Evolutionary conservation across 169 alveolate genomes (phyloP), one percentile per base, ranked within the genome.

Genomic region (Plasmodium reichenowi): DNA sequence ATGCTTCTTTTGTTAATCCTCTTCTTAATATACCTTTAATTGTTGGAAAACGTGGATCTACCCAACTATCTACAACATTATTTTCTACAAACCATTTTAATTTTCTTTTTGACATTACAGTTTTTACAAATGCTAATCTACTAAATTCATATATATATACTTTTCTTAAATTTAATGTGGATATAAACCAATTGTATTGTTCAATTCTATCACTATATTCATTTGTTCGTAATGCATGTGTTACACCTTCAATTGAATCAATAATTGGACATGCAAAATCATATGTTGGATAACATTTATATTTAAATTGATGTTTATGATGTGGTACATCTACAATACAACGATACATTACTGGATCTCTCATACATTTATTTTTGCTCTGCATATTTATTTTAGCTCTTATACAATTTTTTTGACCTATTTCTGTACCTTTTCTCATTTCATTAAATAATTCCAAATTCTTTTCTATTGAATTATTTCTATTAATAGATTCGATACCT

Each of bases 231-330:
- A 99, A 93, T 7, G 99, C 98, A 89, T 98, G 99, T 52, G 99
- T 98, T 56, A 99, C 99, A 22, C 99, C 99, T 96, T 98, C 99
- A 12, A 96, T 72, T 13, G 99, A 94, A 92, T 98, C 99, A 22
- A 99, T 98, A 64, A 98, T 97, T 13, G 99, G 99, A 80, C 99
- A 99, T 22, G 99, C 99, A 91, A 99, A 99, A 89, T 99, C 99
- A 93, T 99, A 99, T 17, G 99, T 97, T 9, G 99, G 99, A 88
- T 98, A 99, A 6, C 98, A 98, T 93, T 98, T 97, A 95, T 96
- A 98, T 71, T 96, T 96, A 54, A 95, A 94, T 24, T 99, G 99
- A 68, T 97, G 97, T 88, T 98, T 95, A 93, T 96, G 99, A 92
- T 98, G 99, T 5, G 98, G 99, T 22, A 93, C 95, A 58, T 93